phyloP scores from a whole-genome alignment of 768 basidiomycete species.

The Pilatotrama ljubarskyi region DNA sequence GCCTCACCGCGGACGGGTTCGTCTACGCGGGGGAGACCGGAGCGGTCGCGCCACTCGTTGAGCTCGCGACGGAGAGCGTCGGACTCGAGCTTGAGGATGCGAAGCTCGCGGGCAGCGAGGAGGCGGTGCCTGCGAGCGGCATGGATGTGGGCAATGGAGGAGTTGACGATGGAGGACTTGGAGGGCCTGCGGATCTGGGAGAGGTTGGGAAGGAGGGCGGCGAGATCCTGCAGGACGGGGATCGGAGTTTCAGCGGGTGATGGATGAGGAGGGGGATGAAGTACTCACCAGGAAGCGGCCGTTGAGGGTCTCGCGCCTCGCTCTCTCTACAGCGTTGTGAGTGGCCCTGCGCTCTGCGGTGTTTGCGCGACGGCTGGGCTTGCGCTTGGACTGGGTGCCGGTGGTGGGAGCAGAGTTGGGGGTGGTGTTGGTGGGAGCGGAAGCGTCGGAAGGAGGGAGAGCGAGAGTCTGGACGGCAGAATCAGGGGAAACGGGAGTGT shows the following conservation, averaged over 20 bases:
- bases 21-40: slow-evolving; percentile 67
- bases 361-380: slow-evolving; percentile 87
- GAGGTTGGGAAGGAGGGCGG: slow-evolving; percentile 87
- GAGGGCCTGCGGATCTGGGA: slow-evolving; percentile 90
- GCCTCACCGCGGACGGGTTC: slow-evolving; percentile 73
- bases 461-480: slow-evolving; percentile 37
- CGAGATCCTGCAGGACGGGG: slow-evolving; percentile 67
- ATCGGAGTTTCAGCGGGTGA: slow-evolving; percentile 1
- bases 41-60: slow-evolving; percentile 89
- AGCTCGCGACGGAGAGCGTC: slow-evolving; percentile 88
- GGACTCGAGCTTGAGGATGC: slow-evolving; percentile 74
- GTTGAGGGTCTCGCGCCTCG: slow-evolving; percentile 87
- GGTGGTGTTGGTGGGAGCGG: slow-evolving; percentile 20
- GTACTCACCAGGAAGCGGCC: slow-evolving; percentile 78
- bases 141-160: slow-evolving; percentile 86
- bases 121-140: slow-evolving; percentile 79
- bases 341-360: slow-evolving; percentile 95
- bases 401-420: slow-evolving; percentile 24
- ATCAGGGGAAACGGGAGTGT: slow-evolving; percentile 49
- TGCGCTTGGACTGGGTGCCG: slow-evolving; percentile 62
- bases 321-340: slow-evolving; percentile 95
- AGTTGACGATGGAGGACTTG: slow-evolving; percentile 97
- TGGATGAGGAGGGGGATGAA: slow-evolving; percentile 19
- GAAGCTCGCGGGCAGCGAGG: slow-evolving; percentile 80
- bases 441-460: slow-evolving; percentile 34